Evolutionary conservation across 139 green algal species (phyloP).

Genomic region (Medakamo hakoo): DNA sequence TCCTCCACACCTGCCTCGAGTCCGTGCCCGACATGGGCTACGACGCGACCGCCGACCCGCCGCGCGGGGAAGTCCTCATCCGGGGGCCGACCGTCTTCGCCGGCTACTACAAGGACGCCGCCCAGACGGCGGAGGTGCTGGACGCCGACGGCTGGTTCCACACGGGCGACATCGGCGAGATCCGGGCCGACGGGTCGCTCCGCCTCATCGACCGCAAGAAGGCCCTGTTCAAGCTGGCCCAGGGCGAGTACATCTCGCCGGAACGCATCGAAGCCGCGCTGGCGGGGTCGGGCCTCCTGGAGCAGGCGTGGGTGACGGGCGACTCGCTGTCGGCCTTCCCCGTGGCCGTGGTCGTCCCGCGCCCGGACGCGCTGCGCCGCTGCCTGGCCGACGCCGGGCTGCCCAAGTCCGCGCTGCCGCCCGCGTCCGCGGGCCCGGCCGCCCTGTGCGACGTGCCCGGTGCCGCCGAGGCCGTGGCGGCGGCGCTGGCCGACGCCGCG

Average conservation of each 20-base stretch:
- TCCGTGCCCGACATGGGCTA: conserved; percentile 50
- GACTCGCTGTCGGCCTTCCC: conserved; percentile 45
- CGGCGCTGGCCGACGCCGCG: neutral
- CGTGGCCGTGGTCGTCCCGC: conserved; percentile 53
- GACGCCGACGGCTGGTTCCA: conserved; percentile 74
- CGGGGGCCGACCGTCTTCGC: conserved; percentile 48
- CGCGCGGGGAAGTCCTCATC: conserved; percentile 63
- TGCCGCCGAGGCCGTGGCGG: neutral
- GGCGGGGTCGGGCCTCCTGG: conserved; percentile 42
- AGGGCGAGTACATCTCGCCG: conserved; percentile 70
- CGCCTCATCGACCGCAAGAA: conserved; percentile 93
- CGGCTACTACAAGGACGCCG: conserved; percentile 66
- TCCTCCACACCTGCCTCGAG: conserved; percentile 47
- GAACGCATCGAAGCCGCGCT: conserved; percentile 81
- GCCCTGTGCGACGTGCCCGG: neutral
- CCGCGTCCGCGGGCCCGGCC: neutral
- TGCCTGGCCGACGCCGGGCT: neutral
- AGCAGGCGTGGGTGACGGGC: conserved; percentile 84
- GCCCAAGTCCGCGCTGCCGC: neutral
- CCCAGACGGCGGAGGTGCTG: conserved; percentile 50
- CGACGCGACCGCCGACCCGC: conserved; percentile 18
- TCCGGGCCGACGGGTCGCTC: conserved; percentile 43
- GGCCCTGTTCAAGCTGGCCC: conserved; percentile 96
- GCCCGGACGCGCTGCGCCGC: neutral
- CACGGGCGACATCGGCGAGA: conserved; percentile 58